Base-by-base conservation (phyloP, 805 yeast genomes). In the Barnettozyma populi region DNA sequence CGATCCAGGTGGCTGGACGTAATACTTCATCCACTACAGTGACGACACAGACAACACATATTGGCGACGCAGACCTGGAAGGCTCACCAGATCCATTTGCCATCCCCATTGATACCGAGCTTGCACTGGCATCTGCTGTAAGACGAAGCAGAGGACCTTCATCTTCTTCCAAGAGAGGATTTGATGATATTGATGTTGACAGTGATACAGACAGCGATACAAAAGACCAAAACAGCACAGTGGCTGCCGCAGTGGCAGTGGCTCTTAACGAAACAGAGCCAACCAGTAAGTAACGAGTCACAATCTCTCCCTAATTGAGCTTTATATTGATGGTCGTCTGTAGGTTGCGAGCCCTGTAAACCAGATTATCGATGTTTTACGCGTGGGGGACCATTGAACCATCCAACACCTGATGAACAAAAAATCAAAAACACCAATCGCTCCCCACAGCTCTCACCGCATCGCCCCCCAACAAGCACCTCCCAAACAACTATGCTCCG, bases 81-180 rank as follows among this genome's bases (percentile, higher is more conserved):
- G 36, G 7, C 19, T 14, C 44, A 6, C 31, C 29, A 39, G 24
- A 44, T 9, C 47, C 31, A 36, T 45, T 32, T 31, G 18, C 43
- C 2, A 45, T 45, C 9, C 45, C 49, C 1, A 41, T 41, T 8
- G 50, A 47, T 19, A 43, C 50, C 7, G 47, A 47, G 11, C 41
- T 47, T 2, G 46, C 29, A 2, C 40, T 47, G 16, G 44, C 44
- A 13, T 24, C 46, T n/a, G 44, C 44, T 14, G 41, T 24, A 16
- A 43, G 46, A 34, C 16, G 27, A 18, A 47, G 57, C 8, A 41
- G 55, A 25, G 56, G 59, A 20, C 49, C 55, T 44, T 55, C 57
- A 19, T 35, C 37, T 29, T 29, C 32, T 13, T 29, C 32, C 13
- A 56, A 41, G 38, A 48, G 56, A 46, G 35, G 39, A 27, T 21